A percentile compares a stretch with the other conserved stretches of the same genome.
Evolutionary conservation across 208 protist species (phyloP).

Genomic region (Hexamita inflata): DNA sequence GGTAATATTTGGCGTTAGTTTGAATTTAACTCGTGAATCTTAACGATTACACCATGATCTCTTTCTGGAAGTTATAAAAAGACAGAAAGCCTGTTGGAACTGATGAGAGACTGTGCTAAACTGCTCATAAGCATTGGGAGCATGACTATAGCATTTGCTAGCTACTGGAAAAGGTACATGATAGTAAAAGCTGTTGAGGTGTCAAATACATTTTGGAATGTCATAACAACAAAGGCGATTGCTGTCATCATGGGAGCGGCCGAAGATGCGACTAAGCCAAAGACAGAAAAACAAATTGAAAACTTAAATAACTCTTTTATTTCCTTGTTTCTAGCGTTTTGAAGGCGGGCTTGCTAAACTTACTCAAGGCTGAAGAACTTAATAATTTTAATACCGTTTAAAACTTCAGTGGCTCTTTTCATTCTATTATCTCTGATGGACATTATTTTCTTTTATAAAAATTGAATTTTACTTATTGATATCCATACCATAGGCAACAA

Average conservation of each 20-base stretch:
- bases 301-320: not conserved
- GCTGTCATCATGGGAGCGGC: not conserved
- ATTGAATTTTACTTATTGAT: not conserved
- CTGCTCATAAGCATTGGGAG: not conserved
- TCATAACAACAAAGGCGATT: conserved; percentile 11
- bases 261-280: not conserved
- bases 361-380: conserved; percentile 54
- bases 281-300: not conserved
- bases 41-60: not conserved
- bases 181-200: conserved; percentile 4
- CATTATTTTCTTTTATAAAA: conserved; percentile 29
- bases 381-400: conserved; percentile 51
- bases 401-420: conserved; percentile 43
- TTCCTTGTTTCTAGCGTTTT: conserved; percentile 24
- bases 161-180: conserved; percentile 4
- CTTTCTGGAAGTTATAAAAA: conserved; percentile 12
- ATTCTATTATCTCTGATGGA: conserved; percentile 44
- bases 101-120: not conserved
- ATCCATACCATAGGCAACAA: conserved; percentile 42
- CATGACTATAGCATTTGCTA: not conserved
- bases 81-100: not conserved
- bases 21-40: not conserved
- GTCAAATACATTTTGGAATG: not conserved
- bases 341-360: conserved; percentile 35
- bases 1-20: no score